phyloP scores from a whole-genome alignment of 352 stramenopile genomes.

The Blastocystis sp. region DNA sequence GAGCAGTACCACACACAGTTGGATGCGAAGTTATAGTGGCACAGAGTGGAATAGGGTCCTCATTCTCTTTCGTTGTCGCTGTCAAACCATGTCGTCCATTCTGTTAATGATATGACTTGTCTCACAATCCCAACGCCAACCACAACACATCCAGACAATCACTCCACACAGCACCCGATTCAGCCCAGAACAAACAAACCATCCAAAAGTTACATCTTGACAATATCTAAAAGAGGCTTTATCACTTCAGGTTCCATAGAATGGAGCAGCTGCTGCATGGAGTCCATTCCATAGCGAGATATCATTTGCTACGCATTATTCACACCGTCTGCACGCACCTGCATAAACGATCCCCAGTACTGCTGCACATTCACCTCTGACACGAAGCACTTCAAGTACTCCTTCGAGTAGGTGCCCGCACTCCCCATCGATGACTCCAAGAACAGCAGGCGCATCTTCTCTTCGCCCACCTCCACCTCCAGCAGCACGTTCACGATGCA shows the following conservation, averaged over 20 bases:
- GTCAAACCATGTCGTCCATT: too few species aligned
- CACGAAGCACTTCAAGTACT: conserved; percentile 52
- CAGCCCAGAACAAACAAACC: too few species aligned
- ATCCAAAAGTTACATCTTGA: not conserved
- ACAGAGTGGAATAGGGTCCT: too few species aligned
- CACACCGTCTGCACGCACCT: not conserved
- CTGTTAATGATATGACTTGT: too few species aligned
- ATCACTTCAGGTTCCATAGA: not conserved
- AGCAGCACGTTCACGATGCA: conserved; percentile 48
- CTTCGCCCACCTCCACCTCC: conserved; percentile 52
- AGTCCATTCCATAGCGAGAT: not conserved
- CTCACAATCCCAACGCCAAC: too few species aligned
- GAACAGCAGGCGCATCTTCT: conserved; percentile 62
- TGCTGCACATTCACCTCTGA: not conserved
- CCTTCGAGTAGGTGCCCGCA: not conserved
- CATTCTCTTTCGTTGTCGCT: too few species aligned
- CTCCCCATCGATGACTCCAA: not conserved
- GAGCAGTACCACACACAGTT: too few species aligned
- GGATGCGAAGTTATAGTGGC: too few species aligned
- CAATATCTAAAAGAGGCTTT: not conserved
- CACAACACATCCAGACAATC: too few species aligned
- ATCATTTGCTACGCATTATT: conserved; percentile 2
- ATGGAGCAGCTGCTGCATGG: not conserved
- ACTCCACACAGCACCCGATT: too few species aligned
- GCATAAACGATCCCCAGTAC: not conserved